Base-by-base conservation (phyloP, 305 asterid genomes). In the Stenogyne calaminthoides region DNA sequence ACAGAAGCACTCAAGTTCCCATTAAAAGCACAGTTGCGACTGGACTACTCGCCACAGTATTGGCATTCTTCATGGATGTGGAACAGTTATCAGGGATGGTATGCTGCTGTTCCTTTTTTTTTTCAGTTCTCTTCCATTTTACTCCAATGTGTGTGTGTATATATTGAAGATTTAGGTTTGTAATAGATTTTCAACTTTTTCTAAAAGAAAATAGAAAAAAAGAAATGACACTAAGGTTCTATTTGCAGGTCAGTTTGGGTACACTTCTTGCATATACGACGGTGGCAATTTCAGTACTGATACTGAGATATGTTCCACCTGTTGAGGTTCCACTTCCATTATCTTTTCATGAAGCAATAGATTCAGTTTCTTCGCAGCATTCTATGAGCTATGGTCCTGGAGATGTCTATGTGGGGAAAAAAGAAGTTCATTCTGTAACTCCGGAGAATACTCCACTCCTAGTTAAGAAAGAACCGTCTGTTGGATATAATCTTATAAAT, bases 1-100 rank as follows among this genome's bases (percentile, higher is more conserved):
- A 74, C 68, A 83, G 83, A 80, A 77, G 71, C 56, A 88, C 95
- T 19, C 93, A 86, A 76, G 98, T 94, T 51, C 98, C 99, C 6
- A 71, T 90, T 44, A 91, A 94, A 83, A 77, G 98, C 85, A 94
- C 99, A 1, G 10, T 92, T 67, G 84, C 75, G 37, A 91, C 98
- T n/a, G 99, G 99, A 69, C 69, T 87, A 20, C 84, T 94, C 74
- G 79, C 94, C 70, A 91, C 91, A 60, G 39, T 75, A 60, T 80
- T 94, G 80, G 89, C 98, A 15, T 92, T 91, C 83, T 80, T 91
- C 84, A 94, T 94, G 99, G 95, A 91, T 10, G 97, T 94, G 69
- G 94, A 86, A 27, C 97, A 94, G 78, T 82, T 94, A 77, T 84
- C 98, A 9, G 99, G 99, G 75, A 92, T 94, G 99, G 99, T 94